These are phyloP conservation scores for Actinomortierella ambigua DNA, from an alignment of 371 early-diverging fungal genomes.

Conservation along the genomic window DNA sequence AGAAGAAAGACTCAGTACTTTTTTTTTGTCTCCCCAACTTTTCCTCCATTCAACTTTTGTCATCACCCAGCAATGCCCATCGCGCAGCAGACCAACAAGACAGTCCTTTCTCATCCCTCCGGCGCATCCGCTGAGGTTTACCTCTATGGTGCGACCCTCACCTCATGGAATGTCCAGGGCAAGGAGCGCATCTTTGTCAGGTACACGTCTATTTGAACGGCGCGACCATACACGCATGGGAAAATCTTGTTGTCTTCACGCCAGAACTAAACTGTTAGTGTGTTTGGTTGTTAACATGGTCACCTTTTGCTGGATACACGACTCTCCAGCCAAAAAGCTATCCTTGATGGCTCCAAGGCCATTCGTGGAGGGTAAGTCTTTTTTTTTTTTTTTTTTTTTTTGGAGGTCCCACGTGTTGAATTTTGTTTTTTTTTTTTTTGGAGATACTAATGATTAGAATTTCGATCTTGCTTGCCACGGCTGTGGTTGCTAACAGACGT, in stretches of 20 bases:
- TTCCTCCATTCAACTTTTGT: no score
- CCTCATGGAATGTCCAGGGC: constrained; percentile 72
- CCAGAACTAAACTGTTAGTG: no score
- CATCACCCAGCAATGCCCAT: constrained; percentile 26
- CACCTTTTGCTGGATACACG: no score
- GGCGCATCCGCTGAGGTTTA: constrained; percentile 62
- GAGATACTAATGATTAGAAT: constrained; percentile 10
- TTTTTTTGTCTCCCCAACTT: no score
- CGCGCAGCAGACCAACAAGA: constrained; percentile 20
- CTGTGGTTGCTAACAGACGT: no score
- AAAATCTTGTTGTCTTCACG: no score
- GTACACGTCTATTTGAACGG: constrained; percentile 35
- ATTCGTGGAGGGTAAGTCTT: constrained; percentile 78
- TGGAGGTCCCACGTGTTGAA: constrained; percentile 52
- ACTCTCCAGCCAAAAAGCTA: constrained; percentile 55
- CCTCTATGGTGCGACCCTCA: constrained; percentile 80
- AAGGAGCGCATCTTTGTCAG: constrained; percentile 80
- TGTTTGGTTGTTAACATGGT: no score
- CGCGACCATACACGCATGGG: no score
- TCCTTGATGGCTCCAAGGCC: constrained; percentile 81
- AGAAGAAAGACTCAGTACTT: no score
- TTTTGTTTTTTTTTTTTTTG: constrained; percentile 1
- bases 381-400: constrained; percentile 1
- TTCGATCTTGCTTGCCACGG: background rate
- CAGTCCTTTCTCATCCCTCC: constrained; percentile 49